Evolutionary conservation across 1,139 yeast species (phyloP), one percentile per base, ranked within the genome.

Genomic region (Saccharomyces pastorianus): DNA sequence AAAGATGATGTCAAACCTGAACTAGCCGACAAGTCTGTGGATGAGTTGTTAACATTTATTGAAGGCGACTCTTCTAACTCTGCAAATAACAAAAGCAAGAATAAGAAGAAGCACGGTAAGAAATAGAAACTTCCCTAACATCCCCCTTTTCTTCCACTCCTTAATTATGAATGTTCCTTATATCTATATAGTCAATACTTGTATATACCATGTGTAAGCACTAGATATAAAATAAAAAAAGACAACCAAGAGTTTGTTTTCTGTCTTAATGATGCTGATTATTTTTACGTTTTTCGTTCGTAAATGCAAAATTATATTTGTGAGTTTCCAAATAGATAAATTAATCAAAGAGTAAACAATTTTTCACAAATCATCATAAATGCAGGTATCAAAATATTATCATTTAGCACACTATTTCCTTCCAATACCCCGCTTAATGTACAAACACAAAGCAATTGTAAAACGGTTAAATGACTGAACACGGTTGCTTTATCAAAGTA

Each of bases 31-130:
- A 76, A 82, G 68, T 81, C 87, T 20, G 79, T 85, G 55, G 91
- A 84, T 52, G 91, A 84, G 56, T 80, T 85, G 58, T 74, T 85
- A 71, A 76, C 76, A 52, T 85, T 80, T 63, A 83, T 85, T 63
- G 85, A 83, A 67, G 88, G 86, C 49, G 66, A 64, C 14, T 63
- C 62, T 51, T n/a, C 61, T 31, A 54, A 53, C 46, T 64, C 69
- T 48, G 54, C 64, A 31, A 66, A 67, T 52, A 61, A 67, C 46
- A 68, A 68, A 56, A 71, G 67, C 47, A 70, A 70, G 56, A 67
- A 20, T 20, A 20, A 20, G 23, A 20, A 20, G 23, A 20, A 20
- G 23, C 23, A 20, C 23, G 23, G 23, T 42, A 63, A 62, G 56
- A 61, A 62, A 59, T 59, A 56, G 52, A 25, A 17, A 42, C 26